phyloP scores from a whole-genome alignment of 2,329 filamentous ascomycete genomes.

The Cryphonectria naterciae region DNA sequence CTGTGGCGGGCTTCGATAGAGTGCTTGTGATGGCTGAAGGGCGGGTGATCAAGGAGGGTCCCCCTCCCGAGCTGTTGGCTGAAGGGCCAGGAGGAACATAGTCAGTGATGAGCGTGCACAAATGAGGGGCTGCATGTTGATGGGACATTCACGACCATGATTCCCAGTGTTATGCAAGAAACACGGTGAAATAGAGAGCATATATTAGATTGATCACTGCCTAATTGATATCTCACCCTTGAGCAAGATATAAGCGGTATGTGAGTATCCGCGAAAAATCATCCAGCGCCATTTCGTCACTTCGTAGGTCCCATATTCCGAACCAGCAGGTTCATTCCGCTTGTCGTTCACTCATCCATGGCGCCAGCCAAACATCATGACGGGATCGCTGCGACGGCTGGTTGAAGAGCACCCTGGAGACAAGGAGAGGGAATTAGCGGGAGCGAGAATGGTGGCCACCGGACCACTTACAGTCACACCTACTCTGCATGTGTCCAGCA shows the following conservation, averaged over 20 bases:
- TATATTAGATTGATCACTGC: neutral
- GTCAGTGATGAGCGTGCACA: neutral
- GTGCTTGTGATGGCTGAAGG: constrained; percentile 19
- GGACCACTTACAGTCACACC: constrained; percentile 51
- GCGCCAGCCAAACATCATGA: neutral
- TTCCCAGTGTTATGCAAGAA: neutral
- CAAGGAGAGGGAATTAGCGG: neutral
- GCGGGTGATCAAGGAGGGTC: constrained; percentile 11
- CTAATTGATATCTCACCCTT: neutral
- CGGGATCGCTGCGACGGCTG: neutral
- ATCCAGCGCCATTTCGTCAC: constrained; percentile 13
- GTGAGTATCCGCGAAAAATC: neutral
- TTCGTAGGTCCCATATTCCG: neutral
- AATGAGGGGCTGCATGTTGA: neutral
- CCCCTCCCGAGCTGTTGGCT: neutral
- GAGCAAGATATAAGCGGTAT: neutral
- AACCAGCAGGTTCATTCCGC: neutral
- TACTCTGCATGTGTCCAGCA: constrained; percentile 68
- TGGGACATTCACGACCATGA: neutral
- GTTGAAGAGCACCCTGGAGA: constrained; percentile 23
- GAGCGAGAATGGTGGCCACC: neutral
- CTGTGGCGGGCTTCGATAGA: constrained; percentile 20
- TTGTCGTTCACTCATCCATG: neutral
- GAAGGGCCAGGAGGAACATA: neutral
- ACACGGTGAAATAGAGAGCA: neutral